Base-by-base conservation (phyloP, 2,329 filamentous ascomycete species). In the Fusarium subglutinans region DNA sequence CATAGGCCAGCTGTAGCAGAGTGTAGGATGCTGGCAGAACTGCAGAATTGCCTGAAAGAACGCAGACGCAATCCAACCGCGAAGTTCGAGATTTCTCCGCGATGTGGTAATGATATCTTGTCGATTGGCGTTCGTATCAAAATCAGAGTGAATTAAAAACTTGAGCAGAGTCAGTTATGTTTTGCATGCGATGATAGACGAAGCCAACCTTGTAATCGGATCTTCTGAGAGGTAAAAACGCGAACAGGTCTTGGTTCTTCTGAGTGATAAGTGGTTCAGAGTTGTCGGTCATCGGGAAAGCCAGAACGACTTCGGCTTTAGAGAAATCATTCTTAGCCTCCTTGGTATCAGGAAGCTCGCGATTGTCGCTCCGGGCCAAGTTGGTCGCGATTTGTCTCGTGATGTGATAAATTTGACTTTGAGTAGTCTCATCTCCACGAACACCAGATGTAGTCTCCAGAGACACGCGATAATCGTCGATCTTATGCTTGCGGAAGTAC, bases 1-100 rank as follows among this genome's bases (percentile, higher is more conserved):
- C 5, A 44, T 1, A 1, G 63, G 55, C 75, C 74, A 76, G 14
- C 58, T 17, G 22, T 72, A 76, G 35, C 68, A 57, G 8, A 76
- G 70, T 4, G 33, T 58, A 11, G 47, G 14, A 13, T 50, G 47
- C 28, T 65, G 33, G n/a, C 72, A 77, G 22, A 77, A 77, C 24
- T 74, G 38, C 3, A 65, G 40, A 30, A 73, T 45, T 0, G 72
- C 67, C 10, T 61, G 4, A 1, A 63, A 38, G 33, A 77, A 72
- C 0, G 68, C 22, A 1, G 2, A 8, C 1, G 47, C 7, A 17
- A 76, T 53, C 28, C 38, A n/a, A 4, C 9, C 22, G 1, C 30
- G 63, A 10, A 76, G 26, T 1, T 48, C 22, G 2, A 58, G 11
- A 6, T 69, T 72, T 5, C 38, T 37, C 17, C 26, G 9, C 3